Evolutionary conservation across 176 grass and related monocot species (phyloP), one percentile per base, ranked within the genome.

Genomic region (Puya raimondii): DNA sequence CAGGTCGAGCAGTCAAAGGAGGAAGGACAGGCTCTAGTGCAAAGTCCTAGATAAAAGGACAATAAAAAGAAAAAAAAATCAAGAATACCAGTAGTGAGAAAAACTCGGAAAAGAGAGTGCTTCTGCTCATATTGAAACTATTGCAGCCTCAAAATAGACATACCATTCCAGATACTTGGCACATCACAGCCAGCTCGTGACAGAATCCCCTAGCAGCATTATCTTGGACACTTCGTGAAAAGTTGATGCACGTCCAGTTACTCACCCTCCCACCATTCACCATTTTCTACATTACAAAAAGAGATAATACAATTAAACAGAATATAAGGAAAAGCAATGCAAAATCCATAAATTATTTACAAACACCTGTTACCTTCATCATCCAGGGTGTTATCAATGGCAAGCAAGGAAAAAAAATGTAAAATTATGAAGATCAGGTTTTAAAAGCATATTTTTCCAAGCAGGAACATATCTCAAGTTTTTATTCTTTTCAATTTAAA

Each of bases 81-180:
- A 12, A 52, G 4, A 69, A 42, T 42, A 42, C 33, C 1, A 69
- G 23, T 4, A 69, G 15, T 22, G 22, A 4, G 13, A 12, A 11
- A 13, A 65, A 65, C 12, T 65, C n/a, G 0, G 12, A n/a, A n/a
- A 56, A 56, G 3, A 56, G 6, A 7, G 4, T 42, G 52, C 12
- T 56, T 14, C 52, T 56, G 52, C 14, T 42, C 52, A 56, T 56
- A 56, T 14, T 56, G 52, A 13, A 14, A 3, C 56, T 61, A 17
- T 18, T 18, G 17, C 21, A 42, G n/a, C 10, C 9, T 61, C n/a
- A 61, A 18, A 20, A 18, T 61, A 23, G 64, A 66, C 26, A 21
- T 73, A 96, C 91, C 91, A 96, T 96, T 87, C 91, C 91, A 75
- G 91, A 96, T 67, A 90, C 42, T 75, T 85, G 87, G 79, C 91